phyloP scores from a whole-genome alignment of 2,329 filamentous ascomycete genomes.

The Aspergillus sp. region DNA sequence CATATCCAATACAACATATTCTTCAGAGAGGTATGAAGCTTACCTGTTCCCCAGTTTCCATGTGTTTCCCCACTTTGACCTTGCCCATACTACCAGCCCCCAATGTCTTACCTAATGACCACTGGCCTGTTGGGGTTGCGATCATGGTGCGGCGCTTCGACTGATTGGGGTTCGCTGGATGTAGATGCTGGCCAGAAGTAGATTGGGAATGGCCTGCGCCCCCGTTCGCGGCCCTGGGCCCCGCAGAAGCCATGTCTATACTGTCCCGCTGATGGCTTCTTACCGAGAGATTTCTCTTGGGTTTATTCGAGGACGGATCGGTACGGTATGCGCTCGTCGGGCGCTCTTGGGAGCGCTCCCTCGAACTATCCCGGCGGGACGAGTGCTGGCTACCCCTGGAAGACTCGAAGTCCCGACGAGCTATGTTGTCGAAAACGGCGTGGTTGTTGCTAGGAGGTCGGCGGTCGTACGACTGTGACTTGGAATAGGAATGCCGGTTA shows the following conservation, averaged over 20 bases:
- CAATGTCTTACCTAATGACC: conserved; percentile 94
- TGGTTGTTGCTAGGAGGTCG: conserved; percentile 50
- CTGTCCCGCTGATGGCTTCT: conserved; percentile 44
- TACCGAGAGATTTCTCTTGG: conserved; percentile 40
- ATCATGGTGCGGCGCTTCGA: conserved; percentile 73
- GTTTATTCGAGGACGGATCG: conserved; percentile 53
- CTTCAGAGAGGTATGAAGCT: conserved; percentile 28
- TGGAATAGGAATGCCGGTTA: conserved; percentile 35
- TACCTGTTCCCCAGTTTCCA: conserved; percentile 88
- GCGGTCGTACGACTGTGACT: conserved; percentile 45
- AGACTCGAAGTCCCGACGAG: conserved; percentile 72
- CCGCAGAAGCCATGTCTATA: conserved; percentile 48
- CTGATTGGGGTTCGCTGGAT: conserved; percentile 38
- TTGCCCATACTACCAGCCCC: conserved; percentile 99
- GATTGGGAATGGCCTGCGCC: conserved; percentile 53
- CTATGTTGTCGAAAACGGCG: conserved; percentile 52
- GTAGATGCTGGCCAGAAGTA: conserved; percentile 33
- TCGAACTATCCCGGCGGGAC: conserved; percentile 64
- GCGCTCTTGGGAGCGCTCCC: conserved; percentile 54
- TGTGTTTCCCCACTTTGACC: conserved; percentile 90
- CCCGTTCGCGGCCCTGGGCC: conserved; percentile 54
- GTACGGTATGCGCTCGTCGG: conserved; percentile 49
- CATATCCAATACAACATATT: background rate
- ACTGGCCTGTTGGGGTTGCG: conserved; percentile 85
- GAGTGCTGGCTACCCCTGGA: conserved; percentile 62